Percentiles rank a stretch among this genome's conserved stretches.
These are phyloP conservation scores for Proliferodiscus dingleyae DNA, from an alignment of 2,329 filamentous ascomycete genomes.

Conservation along the genomic window DNA sequence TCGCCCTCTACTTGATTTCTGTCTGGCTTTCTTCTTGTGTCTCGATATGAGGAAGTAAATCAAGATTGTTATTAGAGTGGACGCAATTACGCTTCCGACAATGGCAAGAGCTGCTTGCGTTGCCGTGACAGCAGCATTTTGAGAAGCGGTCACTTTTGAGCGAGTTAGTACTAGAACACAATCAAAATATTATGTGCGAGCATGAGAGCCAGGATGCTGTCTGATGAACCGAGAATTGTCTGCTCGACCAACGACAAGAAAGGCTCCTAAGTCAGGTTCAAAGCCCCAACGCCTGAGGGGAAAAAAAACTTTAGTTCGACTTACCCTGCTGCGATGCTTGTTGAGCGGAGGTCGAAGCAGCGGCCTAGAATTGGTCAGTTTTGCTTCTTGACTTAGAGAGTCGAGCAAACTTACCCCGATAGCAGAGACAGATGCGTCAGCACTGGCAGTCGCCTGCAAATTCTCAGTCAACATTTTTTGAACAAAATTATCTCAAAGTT, in stretches of 20 bases:
- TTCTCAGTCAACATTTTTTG: no score
- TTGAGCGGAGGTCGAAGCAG: constrained; percentile 19
- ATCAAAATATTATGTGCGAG: no score
- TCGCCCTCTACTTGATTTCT: constrained; percentile 5
- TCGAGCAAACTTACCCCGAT: constrained; percentile 17
- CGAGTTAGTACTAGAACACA: no score
- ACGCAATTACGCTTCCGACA: constrained; percentile 39
- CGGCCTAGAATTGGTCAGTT: constrained; percentile 15
- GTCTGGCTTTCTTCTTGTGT: constrained; percentile 21
- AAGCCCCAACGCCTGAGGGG: no score
- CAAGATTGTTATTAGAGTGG: constrained; percentile 36
- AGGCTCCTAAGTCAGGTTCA: no score
- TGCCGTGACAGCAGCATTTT: constrained; percentile 37
- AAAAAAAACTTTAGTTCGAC: no score
- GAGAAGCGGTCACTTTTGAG: constrained; percentile 25
- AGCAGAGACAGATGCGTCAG: constrained; percentile 13
- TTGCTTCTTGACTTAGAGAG: not conserved
- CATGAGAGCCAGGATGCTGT: no score
- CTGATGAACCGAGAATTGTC: no score
- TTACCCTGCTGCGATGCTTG: constrained; percentile 16
- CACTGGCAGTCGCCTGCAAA: constrained; percentile 9
- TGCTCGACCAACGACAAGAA: no score
- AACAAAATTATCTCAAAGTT: no score
- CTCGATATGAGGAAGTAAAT: constrained; percentile 35
- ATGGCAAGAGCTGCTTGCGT: constrained; percentile 40